A percentile compares a stretch with the other conserved stretches of the same genome.
Conservation (phyloP, 176 grass and related monocot genomes). For the Avena sativa region DNA sequence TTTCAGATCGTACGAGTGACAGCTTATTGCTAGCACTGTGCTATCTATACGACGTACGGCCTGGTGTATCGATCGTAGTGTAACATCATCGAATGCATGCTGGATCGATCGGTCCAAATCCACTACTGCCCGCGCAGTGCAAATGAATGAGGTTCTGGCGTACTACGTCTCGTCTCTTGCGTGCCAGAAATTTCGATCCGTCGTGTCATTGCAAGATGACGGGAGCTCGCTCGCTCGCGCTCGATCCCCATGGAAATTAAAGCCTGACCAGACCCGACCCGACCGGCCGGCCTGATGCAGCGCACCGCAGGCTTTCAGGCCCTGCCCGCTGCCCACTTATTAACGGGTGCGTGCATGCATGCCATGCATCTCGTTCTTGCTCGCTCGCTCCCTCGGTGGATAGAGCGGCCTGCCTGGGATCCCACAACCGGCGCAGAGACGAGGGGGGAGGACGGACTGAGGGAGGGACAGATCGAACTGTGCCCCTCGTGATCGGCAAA, state of each 20-base stretch:
- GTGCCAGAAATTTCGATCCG: background rate
- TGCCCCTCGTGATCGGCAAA: conserved; percentile 93
- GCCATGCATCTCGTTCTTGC: conserved; percentile 45
- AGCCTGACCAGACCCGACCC: background rate
- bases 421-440: conserved; percentile 32
- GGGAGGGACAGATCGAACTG: conserved; percentile 56
- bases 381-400: background rate
- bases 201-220: conserved; percentile 38
- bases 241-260: conserved; percentile 13
- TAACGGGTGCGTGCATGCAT: conserved; percentile 23
- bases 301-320: conserved; percentile 28
- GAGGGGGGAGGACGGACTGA: background rate
- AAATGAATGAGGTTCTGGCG: background rate
- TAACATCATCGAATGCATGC: background rate
- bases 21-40: background rate
- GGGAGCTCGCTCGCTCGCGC: background rate
- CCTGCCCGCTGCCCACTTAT: background rate
- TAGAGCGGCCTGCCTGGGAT: conserved; percentile 12
- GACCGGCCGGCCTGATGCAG: background rate
- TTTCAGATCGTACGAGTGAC: background rate
- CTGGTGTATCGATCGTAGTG: background rate
- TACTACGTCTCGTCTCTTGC: background rate
- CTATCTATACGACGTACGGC: background rate
- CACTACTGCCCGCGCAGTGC: background rate
- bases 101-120: background rate